Evolutionary conservation across 2,329 filamentous ascomycete genomes (phyloP).

Genomic region (Thermochaetoides dissita): DNA sequence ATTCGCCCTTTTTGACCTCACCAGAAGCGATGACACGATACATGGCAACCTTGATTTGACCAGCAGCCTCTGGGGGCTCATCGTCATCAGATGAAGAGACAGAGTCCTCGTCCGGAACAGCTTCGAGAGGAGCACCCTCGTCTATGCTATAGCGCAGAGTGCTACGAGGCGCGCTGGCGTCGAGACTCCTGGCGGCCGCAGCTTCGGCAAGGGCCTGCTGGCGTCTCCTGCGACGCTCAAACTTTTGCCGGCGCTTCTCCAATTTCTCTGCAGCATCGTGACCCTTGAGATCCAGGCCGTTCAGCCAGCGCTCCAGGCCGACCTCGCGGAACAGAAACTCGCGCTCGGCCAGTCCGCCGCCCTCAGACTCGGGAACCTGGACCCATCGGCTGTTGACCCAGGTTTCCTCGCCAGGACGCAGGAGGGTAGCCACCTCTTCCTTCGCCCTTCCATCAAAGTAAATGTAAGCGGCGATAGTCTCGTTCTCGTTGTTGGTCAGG

Average conservation of each 20-base stretch:
- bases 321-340: conserved; percentile 97
- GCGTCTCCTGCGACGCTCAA: conserved; percentile 52
- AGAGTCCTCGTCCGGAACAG: conserved; percentile 52
- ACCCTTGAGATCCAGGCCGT: conserved; percentile 86
- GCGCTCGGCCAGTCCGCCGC: conserved; percentile 84
- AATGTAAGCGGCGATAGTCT: conserved; percentile 96
- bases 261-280: conserved; percentile 81
- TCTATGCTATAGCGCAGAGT: conserved; percentile 73
- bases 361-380: conserved; percentile 78
- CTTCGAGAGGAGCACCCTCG: conserved; percentile 60
- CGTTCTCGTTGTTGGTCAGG: conserved; percentile 82
- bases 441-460: conserved; percentile 94
- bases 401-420: conserved; percentile 87
- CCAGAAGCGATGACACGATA: conserved; percentile 91
- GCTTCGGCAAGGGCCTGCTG: conserved; percentile 36
- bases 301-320: conserved; percentile 88
- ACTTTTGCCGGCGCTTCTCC: conserved; percentile 75
- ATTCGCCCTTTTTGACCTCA: conserved; percentile 95
- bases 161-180: conserved; percentile 32
- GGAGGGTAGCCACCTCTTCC: conserved; percentile 88
- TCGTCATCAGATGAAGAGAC: conserved; percentile 72
- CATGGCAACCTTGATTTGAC: conserved; percentile 95
- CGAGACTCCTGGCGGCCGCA: conserved; percentile 16
- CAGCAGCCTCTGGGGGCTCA: conserved; percentile 82
- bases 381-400: conserved; percentile 99